phyloP scores from a whole-genome alignment of 2,329 filamentous ascomycete species.

The Onygenales sp. region DNA sequence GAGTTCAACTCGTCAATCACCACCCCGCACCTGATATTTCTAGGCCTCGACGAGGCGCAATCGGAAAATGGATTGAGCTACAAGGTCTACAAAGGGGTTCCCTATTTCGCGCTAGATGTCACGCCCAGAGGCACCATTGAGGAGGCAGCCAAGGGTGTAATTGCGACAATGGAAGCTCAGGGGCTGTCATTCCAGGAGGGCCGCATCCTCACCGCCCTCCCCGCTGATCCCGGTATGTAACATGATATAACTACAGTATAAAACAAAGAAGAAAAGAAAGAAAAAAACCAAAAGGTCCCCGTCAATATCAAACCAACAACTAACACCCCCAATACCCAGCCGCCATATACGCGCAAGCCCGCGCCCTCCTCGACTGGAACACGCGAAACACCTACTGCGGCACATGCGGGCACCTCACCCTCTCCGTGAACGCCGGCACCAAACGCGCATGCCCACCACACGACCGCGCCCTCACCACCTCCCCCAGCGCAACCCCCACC shows the following conservation, averaged over 20 bases:
- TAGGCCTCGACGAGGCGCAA: conserved; percentile 65
- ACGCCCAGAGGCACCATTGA: conserved; percentile 59
- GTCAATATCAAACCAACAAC: neutral
- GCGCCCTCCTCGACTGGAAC: conserved; percentile 91
- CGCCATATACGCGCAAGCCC: conserved; percentile 81
- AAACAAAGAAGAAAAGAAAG: too few relatives aligned
- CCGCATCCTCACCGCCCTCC: conserved; percentile 52
- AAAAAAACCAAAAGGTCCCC: too few relatives aligned
- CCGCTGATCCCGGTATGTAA: conserved; percentile 50
- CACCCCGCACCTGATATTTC: conserved; percentile 66
- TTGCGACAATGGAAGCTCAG: conserved; percentile 49
- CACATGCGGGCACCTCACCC: conserved; percentile 72
- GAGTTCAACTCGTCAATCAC: conserved; percentile 63
- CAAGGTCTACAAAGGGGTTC: conserved; percentile 62
- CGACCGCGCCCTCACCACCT: conserved; percentile 24
- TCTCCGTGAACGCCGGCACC: conserved; percentile 40
- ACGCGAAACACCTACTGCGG: conserved; percentile 83
- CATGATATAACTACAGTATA: neutral
- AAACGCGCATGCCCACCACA: conserved; percentile 37
- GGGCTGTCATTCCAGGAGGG: conserved; percentile 60
- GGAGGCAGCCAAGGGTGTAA: conserved; percentile 50
- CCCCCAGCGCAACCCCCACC: conserved; percentile 21
- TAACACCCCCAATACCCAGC: conserved; percentile 42
- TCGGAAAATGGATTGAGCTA: conserved; percentile 31
- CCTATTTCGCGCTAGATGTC: conserved; percentile 85